Conservation (phyloP, 495 filamentous ascomycete species). For the Friedmanniomyces simplex region DNA sequence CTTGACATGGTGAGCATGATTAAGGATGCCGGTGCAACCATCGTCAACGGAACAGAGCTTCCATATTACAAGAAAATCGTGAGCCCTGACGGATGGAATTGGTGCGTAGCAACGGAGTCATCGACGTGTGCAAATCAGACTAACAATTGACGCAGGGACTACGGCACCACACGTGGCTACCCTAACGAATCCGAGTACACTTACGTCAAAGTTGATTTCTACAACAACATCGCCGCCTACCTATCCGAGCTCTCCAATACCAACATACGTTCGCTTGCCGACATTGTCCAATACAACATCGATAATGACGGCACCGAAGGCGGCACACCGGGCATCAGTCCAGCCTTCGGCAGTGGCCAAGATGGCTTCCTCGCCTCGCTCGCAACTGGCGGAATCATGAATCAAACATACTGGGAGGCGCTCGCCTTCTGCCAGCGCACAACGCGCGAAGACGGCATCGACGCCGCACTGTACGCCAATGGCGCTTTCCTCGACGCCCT, state of each 20-base stretch:
- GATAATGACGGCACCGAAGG: conserved; percentile 59
- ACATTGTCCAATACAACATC: conserved; percentile 56
- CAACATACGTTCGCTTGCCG: conserved; percentile 50
- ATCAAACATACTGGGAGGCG: conserved; percentile 56
- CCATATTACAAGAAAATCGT: conserved; percentile 51
- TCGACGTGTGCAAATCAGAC: not conserved
- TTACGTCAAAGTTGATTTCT: conserved; percentile 64
- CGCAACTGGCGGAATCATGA: conserved; percentile 48
- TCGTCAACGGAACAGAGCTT: conserved; percentile 62
- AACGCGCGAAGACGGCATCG: conserved; percentile 55
- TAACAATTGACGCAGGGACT: conserved; percentile 21
- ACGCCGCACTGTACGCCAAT: conserved; percentile 47
- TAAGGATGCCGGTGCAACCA: conserved; percentile 49
- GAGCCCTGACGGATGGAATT: conserved; percentile 55
- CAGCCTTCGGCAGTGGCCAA: conserved; percentile 61
- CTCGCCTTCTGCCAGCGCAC: conserved; percentile 48
- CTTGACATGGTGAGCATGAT: conserved; percentile 45
- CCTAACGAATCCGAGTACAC: conserved; percentile 63
- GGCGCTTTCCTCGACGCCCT: conserved; percentile 44
- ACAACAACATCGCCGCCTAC: conserved; percentile 60
- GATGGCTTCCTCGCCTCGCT: conserved; percentile 55
- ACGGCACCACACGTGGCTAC: conserved; percentile 51
- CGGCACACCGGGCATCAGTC: conserved; percentile 45
- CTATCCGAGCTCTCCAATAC: conserved; percentile 56
- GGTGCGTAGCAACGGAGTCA: conserved; percentile 28